Conservation (phyloP, 2,329 filamentous ascomycete genomes). For the Cladosporium sp. region DNA sequence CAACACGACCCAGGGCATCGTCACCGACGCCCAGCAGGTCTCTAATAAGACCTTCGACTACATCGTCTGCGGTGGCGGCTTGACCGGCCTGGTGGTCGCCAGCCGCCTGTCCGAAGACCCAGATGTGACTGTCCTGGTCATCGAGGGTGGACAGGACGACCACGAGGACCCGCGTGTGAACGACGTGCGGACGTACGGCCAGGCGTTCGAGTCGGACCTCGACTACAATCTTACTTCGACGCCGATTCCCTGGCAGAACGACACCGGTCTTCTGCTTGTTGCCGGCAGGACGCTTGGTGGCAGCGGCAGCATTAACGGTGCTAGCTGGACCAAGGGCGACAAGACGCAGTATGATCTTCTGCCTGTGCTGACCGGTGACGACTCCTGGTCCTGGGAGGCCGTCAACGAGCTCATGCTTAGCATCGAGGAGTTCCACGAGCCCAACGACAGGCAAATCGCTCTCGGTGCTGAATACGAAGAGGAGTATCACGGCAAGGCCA, state of each 20-base stretch:
- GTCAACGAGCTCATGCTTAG: conserved; percentile 24
- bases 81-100: conserved; percentile 23
- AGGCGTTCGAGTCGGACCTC: conserved; percentile 19
- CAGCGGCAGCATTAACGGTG: conserved; percentile 23
- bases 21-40: background rate
- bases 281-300: conserved; percentile 25
- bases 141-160: conserved; percentile 24
- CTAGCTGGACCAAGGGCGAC: conserved; percentile 25
- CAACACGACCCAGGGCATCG: conserved; percentile 5
- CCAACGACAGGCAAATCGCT: conserved; percentile 12
- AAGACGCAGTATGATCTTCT: conserved; percentile 24
- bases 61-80: conserved; percentile 23
- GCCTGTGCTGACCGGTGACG: conserved; percentile 23
- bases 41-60: conserved; percentile 16
- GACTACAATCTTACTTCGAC: conserved; percentile 20
- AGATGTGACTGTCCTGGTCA: conserved; percentile 21
- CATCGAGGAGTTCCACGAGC: conserved; percentile 22
- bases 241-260: conserved; percentile 20
- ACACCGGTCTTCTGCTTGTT: conserved; percentile 16
- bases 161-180: conserved; percentile 17
- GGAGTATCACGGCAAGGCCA: conserved; percentile 14
- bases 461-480: conserved; percentile 20
- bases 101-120: conserved; percentile 20
- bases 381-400: conserved; percentile 20
- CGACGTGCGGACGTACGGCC: conserved; percentile 21